phyloP scores from a whole-genome alignment of 208 protist genomes.

The Trypanosoma platydactyli region DNA sequence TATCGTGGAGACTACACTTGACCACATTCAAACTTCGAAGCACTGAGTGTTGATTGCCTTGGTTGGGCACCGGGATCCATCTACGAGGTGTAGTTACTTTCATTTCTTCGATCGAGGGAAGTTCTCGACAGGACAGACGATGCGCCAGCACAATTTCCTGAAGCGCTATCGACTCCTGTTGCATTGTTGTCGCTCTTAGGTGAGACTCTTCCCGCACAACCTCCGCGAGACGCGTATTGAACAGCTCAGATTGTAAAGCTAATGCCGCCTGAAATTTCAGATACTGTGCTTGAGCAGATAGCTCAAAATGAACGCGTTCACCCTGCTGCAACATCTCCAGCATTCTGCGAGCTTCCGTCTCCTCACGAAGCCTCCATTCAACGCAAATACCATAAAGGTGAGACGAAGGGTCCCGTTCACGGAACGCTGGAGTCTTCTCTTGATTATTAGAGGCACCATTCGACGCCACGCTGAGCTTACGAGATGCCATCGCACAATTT shows the following conservation, averaged over 20 bases:
- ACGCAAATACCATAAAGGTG: neutral
- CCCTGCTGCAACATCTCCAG: neutral
- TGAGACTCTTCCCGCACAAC: neutral
- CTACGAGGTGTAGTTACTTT: too few relatives aligned
- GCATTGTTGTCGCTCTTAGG: neutral
- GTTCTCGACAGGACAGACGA: too few relatives aligned
- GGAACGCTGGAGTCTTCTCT: neutral
- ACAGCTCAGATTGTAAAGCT: neutral
- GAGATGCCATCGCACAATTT: too few relatives aligned
- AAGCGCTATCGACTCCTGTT: neutral
- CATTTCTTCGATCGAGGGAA: too few relatives aligned
- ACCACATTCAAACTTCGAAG: too few relatives aligned
- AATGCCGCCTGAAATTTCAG: neutral
- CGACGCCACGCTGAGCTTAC: neutral
- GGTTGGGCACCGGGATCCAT: too few relatives aligned
- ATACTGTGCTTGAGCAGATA: neutral
- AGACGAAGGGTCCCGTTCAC: neutral
- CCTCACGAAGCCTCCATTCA: neutral
- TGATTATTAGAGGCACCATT: neutral
- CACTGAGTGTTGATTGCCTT: too few relatives aligned
- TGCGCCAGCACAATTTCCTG: neutral
- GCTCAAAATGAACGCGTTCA: neutral
- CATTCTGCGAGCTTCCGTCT: neutral
- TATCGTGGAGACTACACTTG: too few relatives aligned
- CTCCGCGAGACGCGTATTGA: neutral